These are phyloP conservation scores for Penicillium vulpinum DNA, from an alignment of 2,329 filamentous ascomycete genomes.

Conservation along the genomic window DNA sequence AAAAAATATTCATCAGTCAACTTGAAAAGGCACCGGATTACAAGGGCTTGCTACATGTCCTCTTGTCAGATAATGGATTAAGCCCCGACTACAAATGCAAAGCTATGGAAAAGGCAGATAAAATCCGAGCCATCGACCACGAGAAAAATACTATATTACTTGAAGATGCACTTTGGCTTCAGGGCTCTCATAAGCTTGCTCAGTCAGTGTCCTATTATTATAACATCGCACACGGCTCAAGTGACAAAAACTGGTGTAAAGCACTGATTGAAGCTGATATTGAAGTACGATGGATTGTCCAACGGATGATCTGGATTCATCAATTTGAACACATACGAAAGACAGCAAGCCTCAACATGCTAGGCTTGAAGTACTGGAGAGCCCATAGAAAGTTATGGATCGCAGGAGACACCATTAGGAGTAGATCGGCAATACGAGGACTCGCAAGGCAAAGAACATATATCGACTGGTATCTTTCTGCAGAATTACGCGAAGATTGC, in stretches of 20 bases:
- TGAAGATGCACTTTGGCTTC: neutral
- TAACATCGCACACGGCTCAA: neutral
- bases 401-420: neutral
- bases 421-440: neutral
- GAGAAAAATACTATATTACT: neutral
- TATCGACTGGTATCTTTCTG: neutral
- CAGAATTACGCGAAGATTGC: neutral
- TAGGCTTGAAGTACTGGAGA: neutral
- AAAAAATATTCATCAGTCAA: too few relatives aligned
- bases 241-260: neutral
- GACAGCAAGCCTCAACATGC: neutral
- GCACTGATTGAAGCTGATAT: neutral
- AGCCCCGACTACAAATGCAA: neutral
- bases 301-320: neutral
- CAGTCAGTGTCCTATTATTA: neutral
- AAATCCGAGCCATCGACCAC: neutral
- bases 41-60: too few relatives aligned
- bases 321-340: neutral
- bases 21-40: too few relatives aligned
- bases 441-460: neutral
- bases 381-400: neutral
- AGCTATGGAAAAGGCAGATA: neutral
- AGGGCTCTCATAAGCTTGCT: neutral
- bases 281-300: neutral
- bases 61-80: neutral